Conservation (phyloP, 1,139 yeast species). For the Candida buenavistaensis region DNA sequence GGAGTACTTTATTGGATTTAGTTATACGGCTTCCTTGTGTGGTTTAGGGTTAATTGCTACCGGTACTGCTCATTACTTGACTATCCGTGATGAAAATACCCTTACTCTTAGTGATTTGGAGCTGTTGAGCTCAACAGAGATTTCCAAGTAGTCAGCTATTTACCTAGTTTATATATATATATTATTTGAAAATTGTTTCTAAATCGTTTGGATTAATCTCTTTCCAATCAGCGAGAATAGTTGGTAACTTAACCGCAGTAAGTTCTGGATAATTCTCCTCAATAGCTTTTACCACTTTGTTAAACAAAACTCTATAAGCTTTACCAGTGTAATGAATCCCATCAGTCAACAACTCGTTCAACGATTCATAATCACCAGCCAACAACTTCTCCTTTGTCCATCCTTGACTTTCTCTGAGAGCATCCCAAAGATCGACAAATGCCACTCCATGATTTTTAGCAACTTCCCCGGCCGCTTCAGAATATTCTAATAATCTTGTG, state of each 20-base stretch:
- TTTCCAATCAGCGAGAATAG: slow-evolving; percentile 38
- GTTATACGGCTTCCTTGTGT: slow-evolving; percentile 47
- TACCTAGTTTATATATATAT: not conserved
- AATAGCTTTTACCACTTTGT: slow-evolving; percentile 41
- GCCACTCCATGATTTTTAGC: slow-evolving; percentile 49
- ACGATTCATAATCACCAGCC: slow-evolving; percentile 8
- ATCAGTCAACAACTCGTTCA: slow-evolving; percentile 36
- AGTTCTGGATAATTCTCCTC: slow-evolving; percentile 46
- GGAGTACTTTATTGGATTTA: slow-evolving; percentile 47
- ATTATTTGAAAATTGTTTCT: slow-evolving; percentile 7
- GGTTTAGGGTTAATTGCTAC: slow-evolving; percentile 43
- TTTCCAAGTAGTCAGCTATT: not conserved
- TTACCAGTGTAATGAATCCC: slow-evolving; percentile 69
- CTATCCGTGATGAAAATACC: slow-evolving; percentile 29
- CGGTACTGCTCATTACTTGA: slow-evolving; percentile 27
- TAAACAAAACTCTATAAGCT: slow-evolving; percentile 57
- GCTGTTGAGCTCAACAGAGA: not conserved
- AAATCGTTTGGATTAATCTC: slow-evolving; percentile 22
- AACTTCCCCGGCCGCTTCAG: slow-evolving; percentile 47
- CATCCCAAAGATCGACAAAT: slow-evolving; percentile 52
- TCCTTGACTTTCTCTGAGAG: slow-evolving; percentile 31
- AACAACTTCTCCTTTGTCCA: slow-evolving; percentile 18
- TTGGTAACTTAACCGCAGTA: slow-evolving; percentile 34
- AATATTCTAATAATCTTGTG: slow-evolving; percentile 43
- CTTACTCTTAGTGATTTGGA: not conserved